These are phyloP conservation scores for Sisymbrium altissimum DNA, from an alignment of 345 rosid species.

Conservation along the genomic window DNA sequence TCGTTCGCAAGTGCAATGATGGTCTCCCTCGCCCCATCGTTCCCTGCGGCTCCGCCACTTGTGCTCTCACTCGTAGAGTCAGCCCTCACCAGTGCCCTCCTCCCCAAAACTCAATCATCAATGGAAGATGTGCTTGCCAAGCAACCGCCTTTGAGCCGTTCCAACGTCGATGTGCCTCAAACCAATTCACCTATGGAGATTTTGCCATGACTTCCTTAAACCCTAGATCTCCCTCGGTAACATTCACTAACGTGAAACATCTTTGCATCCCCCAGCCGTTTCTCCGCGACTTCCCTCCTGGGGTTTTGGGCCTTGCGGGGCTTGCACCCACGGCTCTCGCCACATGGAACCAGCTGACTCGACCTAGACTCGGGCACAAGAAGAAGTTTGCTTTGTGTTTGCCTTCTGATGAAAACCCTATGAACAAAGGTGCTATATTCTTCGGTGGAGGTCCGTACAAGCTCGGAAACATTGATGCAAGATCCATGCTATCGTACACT, in stretches of 20 bases:
- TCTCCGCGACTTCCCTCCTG: conserved; percentile 29
- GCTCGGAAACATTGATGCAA: conserved; percentile 28
- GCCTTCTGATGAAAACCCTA: conserved; percentile 26
- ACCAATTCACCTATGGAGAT: conserved; percentile 13
- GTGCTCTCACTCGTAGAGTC: conserved; percentile 10
- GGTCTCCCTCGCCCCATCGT: conserved; percentile 11
- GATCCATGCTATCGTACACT: conserved; percentile 30
- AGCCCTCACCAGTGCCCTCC: conserved; percentile 17
- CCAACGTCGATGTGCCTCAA: conserved; percentile 10
- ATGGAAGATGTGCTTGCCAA: conserved; percentile 23
- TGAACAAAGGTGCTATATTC: conserved; percentile 30
- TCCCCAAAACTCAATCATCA: conserved; percentile 15
- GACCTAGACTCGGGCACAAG: conserved; percentile 5
- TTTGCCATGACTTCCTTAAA: conserved; percentile 25
- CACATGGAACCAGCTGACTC: conserved; percentile 25
- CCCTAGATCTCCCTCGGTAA: conserved; percentile 19
- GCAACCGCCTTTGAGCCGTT: conserved; percentile 37
- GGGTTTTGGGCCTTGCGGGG: conserved; percentile 32
- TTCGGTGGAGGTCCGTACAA: conserved; percentile 37
- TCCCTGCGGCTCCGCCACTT: conserved; percentile 22
- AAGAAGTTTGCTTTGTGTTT: conserved; percentile 40
- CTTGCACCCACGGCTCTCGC: conserved; percentile 29
- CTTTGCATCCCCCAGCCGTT: conserved; percentile 31
- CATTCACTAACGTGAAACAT: not conserved
- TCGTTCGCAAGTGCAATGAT: conserved; percentile 23